Conservation (phyloP, 164 flowering plant genomes). For the Hamamelis virginiana region DNA sequence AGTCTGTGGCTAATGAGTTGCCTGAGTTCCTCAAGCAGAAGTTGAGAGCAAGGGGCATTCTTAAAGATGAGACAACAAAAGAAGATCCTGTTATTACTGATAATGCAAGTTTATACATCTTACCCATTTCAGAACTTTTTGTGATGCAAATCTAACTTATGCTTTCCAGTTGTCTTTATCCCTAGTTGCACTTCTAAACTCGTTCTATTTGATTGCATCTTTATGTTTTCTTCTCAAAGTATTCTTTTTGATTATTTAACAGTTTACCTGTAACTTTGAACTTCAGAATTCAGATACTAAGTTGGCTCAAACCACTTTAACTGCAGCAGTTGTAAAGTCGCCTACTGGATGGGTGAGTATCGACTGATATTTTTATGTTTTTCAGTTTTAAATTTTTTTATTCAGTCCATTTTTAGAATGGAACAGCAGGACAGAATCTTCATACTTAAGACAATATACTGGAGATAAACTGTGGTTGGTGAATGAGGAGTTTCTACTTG, state of each 20-base stretch:
- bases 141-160: background rate
- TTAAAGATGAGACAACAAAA: slow-evolving; percentile 44
- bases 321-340: slow-evolving; percentile 24
- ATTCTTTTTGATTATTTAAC: slow-evolving; percentile 6
- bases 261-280: slow-evolving; percentile 11
- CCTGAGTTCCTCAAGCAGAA: slow-evolving; percentile 88
- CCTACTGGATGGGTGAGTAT: slow-evolving; percentile 87
- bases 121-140: background rate
- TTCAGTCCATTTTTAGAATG: background rate
- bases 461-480: too few relatives aligned
- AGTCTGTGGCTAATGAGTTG: slow-evolving; percentile 47
- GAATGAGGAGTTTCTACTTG: too few relatives aligned
- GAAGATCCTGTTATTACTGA: slow-evolving; percentile 17
- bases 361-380: slow-evolving; percentile 9
- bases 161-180: background rate
- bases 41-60: slow-evolving; percentile 90
- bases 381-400: background rate
- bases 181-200: background rate
- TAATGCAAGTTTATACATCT: slow-evolving; percentile 34
- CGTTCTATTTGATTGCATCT: background rate
- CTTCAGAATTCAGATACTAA: slow-evolving; percentile 46
- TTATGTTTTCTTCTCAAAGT: background rate
- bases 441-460: too few relatives aligned
- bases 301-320: slow-evolving; percentile 34
- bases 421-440: too few relatives aligned